phyloP scores from a whole-genome alignment of 306 rosid species.

The Vigna mungo region DNA sequence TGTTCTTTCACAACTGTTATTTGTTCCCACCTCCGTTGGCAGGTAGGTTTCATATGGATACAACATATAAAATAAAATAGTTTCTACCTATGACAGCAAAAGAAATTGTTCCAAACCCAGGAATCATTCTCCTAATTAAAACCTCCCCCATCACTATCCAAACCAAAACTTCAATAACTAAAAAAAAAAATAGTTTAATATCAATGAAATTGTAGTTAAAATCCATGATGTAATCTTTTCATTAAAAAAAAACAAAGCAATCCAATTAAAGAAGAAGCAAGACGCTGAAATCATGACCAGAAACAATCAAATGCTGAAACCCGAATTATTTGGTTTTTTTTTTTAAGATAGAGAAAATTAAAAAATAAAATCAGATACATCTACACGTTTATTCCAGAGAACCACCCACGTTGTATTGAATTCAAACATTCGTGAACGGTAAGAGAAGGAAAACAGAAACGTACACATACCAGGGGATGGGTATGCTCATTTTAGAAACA shows the following conservation, averaged over 20 bases:
- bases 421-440: background rate
- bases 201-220: background rate
- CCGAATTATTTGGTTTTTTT: too few species aligned
- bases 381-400: background rate
- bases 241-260: background rate
- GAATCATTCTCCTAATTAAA: conserved; percentile 8
- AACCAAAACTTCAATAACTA: background rate
- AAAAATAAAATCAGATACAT: background rate
- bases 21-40: background rate
- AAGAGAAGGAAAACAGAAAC: background rate
- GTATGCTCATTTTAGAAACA: background rate
- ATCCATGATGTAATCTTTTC: background rate
- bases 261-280: background rate
- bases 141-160: conserved; percentile 9
- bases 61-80: background rate
- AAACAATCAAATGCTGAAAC: conserved; percentile 1
- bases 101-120: conserved; percentile 10
- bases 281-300: background rate
- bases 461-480: background rate
- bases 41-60: conserved; percentile 16
- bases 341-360: background rate
- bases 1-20: background rate
- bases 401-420: background rate
- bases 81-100: conserved; percentile 20
- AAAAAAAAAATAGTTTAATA: background rate